Base-by-base conservation (phyloP, 306 rosid genomes). In the Acmispon strigosus region DNA sequence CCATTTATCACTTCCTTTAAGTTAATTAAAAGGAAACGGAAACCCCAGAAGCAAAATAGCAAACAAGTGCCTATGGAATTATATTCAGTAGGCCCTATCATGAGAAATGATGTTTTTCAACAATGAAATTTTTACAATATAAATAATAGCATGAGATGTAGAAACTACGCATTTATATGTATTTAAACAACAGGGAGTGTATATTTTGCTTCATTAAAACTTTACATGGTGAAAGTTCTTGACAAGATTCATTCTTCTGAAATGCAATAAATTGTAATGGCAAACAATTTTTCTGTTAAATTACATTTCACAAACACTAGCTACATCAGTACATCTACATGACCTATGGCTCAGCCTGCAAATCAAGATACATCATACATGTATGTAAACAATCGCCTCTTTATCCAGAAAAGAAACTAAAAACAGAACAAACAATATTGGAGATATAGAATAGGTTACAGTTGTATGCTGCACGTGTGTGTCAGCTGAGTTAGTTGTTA, bases 251-350 rank as follows among this genome's bases (percentile, higher is more conserved):
- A n/a, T 62, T 70, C 63, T 63, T 62, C 47, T 37, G 36, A 14
- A 64, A 50, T 10, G 14, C 29, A 69, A 20, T 48, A 69, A 57
- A 78, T 64, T 58, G 5, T 48, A 24, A 43, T 22, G 47, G 10
- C 44, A 65, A 62, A 57, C 79, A 74, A 50, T 15, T 16, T 59
- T 61, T 56, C 73, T 53, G 54, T 44, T 71, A 63, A 48, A 58
- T 27, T 73, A 39, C 44, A 78, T 63, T 41, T 70, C 17, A 55
- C 20, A 66, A 66, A 36, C 11, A 20, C 75, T 74, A 44, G 73
- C 69, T 58, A 52, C 20, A 74, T 64, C 49, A 64, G 61, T 50
- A 36, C 27, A 63, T 58, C 14, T 62, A 10, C 59, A 62, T 36
- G 67, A 41, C 27, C 45, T 63, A 52, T 76, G 57, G 53, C 72